Base-by-base conservation (phyloP, 768 basidiomycete species). In the Mycena metata region DNA sequence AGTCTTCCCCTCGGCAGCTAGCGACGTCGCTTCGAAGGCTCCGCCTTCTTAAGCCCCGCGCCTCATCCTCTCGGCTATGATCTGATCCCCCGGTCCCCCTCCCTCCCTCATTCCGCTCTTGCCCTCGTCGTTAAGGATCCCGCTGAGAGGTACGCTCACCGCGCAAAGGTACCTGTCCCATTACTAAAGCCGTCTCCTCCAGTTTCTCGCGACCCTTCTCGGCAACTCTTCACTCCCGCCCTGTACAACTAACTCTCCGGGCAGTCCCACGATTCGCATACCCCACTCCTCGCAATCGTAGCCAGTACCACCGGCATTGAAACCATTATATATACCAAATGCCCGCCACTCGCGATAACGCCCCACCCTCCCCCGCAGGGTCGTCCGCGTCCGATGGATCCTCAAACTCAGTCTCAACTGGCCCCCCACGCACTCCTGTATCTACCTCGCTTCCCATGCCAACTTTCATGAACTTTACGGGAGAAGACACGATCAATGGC, bases 181-280 rank as follows among this genome's bases (percentile, higher is more conserved):
- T 6, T 30, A 26, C 52, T 61, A 7, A 67, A n/a, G n/a, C n/a
- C 24, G 13, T 1, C 39, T 11, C 4, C 47, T n/a, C 10, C 19
- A 68, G 66, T 45, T 24, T 81, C 87, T 88, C 87, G 87, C 87
- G 87, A 88, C 87, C 87, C 87, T 88, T 89, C 84, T 82, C 87
- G 86, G 84, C 83, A 79, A 79, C 86, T 83, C 74, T 39, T 15
- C 79, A 75, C 67, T 69, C 73, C 85, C 85, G 81, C 15, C 51
- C 11, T 46, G 49, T 21, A 78, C 76, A 50, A 60, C 66, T 59
- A 60, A 66, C 69, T 65, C 66, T 16, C 21, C 35, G 19, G 26
- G n/a, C 42, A 21, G 73, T 76, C 76, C 76, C 75, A 75, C 75
- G 75, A 75, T 76, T 66, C 76, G 74, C 79, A 79, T 79, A 72